Evolutionary conservation across 768 basidiomycete genomes (phyloP).

Genomic region (Russula sp.): DNA sequence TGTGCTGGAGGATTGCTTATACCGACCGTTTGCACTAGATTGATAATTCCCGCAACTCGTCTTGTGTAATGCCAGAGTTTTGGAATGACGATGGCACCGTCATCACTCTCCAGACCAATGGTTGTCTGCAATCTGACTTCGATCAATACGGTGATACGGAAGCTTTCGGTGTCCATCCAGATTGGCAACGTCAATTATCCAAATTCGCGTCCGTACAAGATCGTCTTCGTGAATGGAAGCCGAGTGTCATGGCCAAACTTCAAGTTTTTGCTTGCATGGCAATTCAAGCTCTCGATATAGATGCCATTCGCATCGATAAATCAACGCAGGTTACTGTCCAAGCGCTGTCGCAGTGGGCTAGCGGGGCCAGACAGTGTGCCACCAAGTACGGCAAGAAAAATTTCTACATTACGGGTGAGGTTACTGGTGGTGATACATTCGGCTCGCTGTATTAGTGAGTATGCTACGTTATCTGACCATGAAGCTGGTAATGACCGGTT

Average conservation of each 20-base stretch:
- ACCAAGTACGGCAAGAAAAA: conserved; percentile 65
- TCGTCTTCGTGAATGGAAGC: conserved; percentile 89
- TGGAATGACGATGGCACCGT: conserved; percentile 72
- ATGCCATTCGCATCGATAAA: conserved; percentile 94
- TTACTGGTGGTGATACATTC: conserved; percentile 90
- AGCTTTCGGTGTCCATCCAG: conserved; percentile 93
- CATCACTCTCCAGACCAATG: conserved; percentile 49
- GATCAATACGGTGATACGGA: conserved; percentile 97
- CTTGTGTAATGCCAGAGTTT: conserved; percentile 70
- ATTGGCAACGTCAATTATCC: conserved; percentile 89
- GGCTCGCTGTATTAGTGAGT: conserved; percentile 78
- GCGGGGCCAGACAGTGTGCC: conserved; percentile 70
- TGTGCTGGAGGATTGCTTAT: conserved; percentile 5
- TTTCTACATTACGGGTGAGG: conserved; percentile 88
- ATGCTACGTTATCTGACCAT: not conserved
- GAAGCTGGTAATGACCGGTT: not conserved
- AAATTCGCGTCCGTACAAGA: conserved; percentile 97
- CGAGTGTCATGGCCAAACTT: conserved; percentile 70
- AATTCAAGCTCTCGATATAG: conserved; percentile 82
- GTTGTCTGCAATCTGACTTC: conserved; percentile 79
- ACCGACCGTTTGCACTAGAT: conserved; percentile 35
- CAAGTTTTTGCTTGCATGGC: conserved; percentile 77
- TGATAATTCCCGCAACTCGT: conserved; percentile 59
- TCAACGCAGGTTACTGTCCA: conserved; percentile 86
- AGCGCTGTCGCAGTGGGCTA: conserved; percentile 70